A percentile compares a stretch with the other conserved stretches of the same genome.
phyloP scores from a whole-genome alignment of 306 rosid genomes.

The Dryas octopetala region DNA sequence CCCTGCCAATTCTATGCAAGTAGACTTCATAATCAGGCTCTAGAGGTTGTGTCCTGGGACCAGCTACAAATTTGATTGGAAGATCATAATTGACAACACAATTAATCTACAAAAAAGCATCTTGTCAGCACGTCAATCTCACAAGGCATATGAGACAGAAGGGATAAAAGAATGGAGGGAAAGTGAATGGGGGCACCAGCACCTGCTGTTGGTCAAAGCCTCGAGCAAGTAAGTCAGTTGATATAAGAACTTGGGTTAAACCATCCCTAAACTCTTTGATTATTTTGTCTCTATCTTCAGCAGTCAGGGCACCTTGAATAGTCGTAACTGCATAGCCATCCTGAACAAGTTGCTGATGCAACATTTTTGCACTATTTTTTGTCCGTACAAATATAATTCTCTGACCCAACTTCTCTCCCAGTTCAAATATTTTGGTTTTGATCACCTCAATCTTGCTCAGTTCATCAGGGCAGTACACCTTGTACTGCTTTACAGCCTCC shows the following conservation, averaged over 20 bases:
- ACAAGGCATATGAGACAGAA: background rate
- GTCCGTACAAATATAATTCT: slow-evolving; percentile 79
- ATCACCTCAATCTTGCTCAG: slow-evolving; percentile 56
- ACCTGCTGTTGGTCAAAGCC: slow-evolving; percentile 96
- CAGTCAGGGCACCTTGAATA: slow-evolving; percentile 65
- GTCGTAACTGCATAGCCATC: slow-evolving; percentile 71
- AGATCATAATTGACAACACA: slow-evolving; percentile 86
- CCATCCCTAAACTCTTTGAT: slow-evolving; percentile 81
- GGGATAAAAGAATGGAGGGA: background rate
- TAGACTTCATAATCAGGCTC: slow-evolving; percentile 89
- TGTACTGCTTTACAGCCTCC: slow-evolving; percentile 81
- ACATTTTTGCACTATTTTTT: slow-evolving; percentile 58
- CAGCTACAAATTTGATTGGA: slow-evolving; percentile 45
- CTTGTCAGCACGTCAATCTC: slow-evolving; percentile 10
- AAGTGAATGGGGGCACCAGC: slow-evolving; percentile 7
- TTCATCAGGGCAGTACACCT: slow-evolving; percentile 71
- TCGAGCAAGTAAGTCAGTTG: slow-evolving; percentile 81
- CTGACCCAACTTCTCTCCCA: slow-evolving; percentile 89
- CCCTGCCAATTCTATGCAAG: slow-evolving; percentile 83
- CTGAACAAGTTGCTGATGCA: slow-evolving; percentile 57
- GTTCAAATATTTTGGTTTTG: slow-evolving; percentile 64
- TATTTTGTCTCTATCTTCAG: slow-evolving; percentile 73
- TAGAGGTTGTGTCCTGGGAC: slow-evolving; percentile 14
- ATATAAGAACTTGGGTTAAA: slow-evolving; percentile 74
- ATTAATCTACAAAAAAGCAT: slow-evolving; percentile 51